phyloP scores from a whole-genome alignment of 495 filamentous ascomycete species.

The Annulohypoxylon stygium region DNA sequence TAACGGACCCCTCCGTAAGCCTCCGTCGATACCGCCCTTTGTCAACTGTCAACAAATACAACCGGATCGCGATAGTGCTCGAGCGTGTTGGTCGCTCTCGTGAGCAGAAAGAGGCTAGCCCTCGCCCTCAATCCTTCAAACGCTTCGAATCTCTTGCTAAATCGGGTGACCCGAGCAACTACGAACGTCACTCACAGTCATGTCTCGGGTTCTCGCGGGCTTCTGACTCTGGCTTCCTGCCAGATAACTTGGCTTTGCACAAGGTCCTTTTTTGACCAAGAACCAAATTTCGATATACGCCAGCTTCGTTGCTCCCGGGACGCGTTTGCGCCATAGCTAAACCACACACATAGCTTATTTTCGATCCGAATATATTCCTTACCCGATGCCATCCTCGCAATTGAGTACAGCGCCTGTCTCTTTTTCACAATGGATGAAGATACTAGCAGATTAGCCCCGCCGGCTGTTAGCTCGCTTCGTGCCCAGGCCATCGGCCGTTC shows the following conservation, averaged over 20 bases:
- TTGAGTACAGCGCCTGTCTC: slow-evolving; percentile 43
- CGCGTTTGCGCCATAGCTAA: slow-evolving; percentile 46
- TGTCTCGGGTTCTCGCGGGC: slow-evolving; percentile 62
- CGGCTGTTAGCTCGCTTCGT: slow-evolving; percentile 63
- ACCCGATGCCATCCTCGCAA: slow-evolving; percentile 49
- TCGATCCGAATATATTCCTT: slow-evolving; percentile 33
- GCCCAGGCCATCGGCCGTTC: slow-evolving; percentile 56
- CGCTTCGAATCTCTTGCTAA: slow-evolving; percentile 12
- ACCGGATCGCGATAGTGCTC: slow-evolving; percentile 41
- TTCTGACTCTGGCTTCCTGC: slow-evolving; percentile 65
- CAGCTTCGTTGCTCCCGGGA: slow-evolving; percentile 21
- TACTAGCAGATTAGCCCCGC: slow-evolving; percentile 59
- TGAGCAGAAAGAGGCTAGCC: slow-evolving; percentile 47
- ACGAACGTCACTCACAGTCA: slow-evolving; percentile 58
- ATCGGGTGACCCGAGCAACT: slow-evolving; percentile 46
- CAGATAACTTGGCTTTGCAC: slow-evolving; percentile 57
- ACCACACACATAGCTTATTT: slow-evolving; percentile 22
- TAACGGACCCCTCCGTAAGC: slow-evolving; percentile 31
- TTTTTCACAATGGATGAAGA: slow-evolving; percentile 60
- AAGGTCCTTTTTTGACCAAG: slow-evolving; percentile 44
- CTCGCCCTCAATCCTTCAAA: slow-evolving; percentile 39
- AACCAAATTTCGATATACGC: slow-evolving; percentile 35
- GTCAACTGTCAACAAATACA: slow-evolving; percentile 24
- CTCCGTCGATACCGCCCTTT: slow-evolving; percentile 43
- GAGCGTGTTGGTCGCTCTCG: slow-evolving; percentile 30